phyloP scores from a whole-genome alignment of 495 filamentous ascomycete genomes.

The Tuber borchii region DNA sequence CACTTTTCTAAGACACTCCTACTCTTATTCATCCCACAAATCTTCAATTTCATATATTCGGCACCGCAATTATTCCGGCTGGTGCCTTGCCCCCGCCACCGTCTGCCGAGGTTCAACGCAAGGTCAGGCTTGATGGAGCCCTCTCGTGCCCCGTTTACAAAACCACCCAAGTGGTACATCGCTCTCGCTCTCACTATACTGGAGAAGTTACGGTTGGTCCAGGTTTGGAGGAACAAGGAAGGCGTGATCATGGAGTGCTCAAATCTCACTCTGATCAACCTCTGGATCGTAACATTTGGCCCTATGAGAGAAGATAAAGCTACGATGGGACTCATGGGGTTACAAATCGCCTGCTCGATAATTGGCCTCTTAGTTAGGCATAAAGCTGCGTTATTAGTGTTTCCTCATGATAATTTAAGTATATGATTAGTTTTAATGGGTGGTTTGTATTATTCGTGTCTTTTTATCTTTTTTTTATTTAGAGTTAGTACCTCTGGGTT shows the following conservation, averaged over 20 bases:
- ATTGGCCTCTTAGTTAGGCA: slow-evolving; percentile 79
- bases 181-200: slow-evolving; percentile 57
- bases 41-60: slow-evolving; percentile 94
- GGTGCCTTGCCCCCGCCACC: slow-evolving; percentile 86
- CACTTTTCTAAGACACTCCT: slow-evolving; percentile 97
- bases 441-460: not conserved
- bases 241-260: slow-evolving; percentile 69
- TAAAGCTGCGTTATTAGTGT: slow-evolving; percentile 72
- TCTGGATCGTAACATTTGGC: slow-evolving; percentile 94
- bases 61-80: slow-evolving; percentile 81
- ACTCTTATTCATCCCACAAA: slow-evolving; percentile 84
- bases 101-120: slow-evolving; percentile 79
- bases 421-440: slow-evolving; percentile 19
- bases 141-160: slow-evolving; percentile 69
- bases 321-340: slow-evolving; percentile 62
- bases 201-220: slow-evolving; percentile 58
- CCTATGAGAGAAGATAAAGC: slow-evolving; percentile 82
- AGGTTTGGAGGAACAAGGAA: slow-evolving; percentile 51
- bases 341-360: slow-evolving; percentile 70
- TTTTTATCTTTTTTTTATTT: not conserved
- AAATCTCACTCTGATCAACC: slow-evolving; percentile 89
- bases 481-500: not conserved
- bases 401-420: slow-evolving; percentile 70
- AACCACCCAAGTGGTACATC: slow-evolving; percentile 61
- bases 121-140: slow-evolving; percentile 76